phyloP scores from a whole-genome alignment of 768 basidiomycete species.

The Mycena kentingensis region DNA sequence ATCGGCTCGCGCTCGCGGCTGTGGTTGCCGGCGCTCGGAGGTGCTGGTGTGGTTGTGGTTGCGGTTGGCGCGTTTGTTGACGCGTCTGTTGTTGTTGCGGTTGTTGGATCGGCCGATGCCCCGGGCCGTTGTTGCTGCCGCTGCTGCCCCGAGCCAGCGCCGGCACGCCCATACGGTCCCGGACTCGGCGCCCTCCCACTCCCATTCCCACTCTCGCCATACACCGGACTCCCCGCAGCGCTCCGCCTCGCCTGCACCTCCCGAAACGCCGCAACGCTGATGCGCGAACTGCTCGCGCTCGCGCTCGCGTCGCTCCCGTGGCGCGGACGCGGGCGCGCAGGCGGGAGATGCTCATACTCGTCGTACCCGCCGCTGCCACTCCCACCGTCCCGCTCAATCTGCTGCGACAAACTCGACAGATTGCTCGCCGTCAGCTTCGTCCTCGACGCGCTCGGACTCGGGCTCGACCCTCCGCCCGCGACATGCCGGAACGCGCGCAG shows the following conservation, averaged over 20 bases:
- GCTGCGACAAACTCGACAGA: neutral
- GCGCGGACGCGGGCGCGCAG: conserved; percentile 7
- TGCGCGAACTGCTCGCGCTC: conserved; percentile 38
- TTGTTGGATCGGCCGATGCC: neutral
- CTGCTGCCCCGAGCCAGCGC: neutral
- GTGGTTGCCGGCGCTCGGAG: neutral
- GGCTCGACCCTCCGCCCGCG: neutral
- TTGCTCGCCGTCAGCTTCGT: conserved; percentile 4
- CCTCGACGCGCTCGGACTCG: neutral
- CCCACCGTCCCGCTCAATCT: neutral
- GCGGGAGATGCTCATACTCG: neutral
- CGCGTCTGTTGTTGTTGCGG: neutral
- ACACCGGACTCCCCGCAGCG: conserved; percentile 57
- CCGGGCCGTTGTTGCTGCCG: neutral
- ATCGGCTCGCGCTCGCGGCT: neutral
- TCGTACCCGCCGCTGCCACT: neutral
- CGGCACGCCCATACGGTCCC: conserved; percentile 6
- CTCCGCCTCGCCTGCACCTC: conserved; percentile 74
- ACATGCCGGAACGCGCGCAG: conserved; percentile 19
- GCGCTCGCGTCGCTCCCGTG: conserved; percentile 11
- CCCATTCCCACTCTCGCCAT: conserved; percentile 28
- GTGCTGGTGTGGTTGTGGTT: neutral
- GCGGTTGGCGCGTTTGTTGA: neutral
- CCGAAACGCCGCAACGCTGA: conserved; percentile 79
- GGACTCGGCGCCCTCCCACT: conserved; percentile 8